These are phyloP conservation scores for Cytospora schulzeri DNA, from an alignment of 2,329 filamentous ascomycete species.

Conservation along the genomic window DNA sequence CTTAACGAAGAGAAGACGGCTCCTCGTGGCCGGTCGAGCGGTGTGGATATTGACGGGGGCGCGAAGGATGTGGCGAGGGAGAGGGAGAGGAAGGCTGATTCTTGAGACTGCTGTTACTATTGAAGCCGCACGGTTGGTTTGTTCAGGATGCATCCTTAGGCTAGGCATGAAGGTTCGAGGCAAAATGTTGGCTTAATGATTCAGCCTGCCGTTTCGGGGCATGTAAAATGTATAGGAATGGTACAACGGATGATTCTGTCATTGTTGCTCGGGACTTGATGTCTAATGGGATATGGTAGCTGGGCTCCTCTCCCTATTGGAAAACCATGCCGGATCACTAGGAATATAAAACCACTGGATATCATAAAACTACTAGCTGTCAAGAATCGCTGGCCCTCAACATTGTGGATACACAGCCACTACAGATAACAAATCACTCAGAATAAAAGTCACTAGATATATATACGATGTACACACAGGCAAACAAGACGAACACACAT, in stretches of 20 bases:
- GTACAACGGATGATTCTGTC: background rate
- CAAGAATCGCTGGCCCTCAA: too few species aligned
- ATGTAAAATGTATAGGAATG: background rate
- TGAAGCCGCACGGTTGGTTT: background rate
- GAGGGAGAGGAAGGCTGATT: constrained; percentile 34
- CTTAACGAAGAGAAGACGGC: constrained; percentile 50
- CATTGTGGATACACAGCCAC: too few species aligned
- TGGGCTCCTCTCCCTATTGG: background rate
- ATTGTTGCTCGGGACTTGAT: background rate
- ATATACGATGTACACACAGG: too few species aligned
- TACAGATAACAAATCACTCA: too few species aligned
- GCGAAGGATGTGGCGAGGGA: constrained; percentile 51
- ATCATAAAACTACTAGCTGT: too few species aligned
- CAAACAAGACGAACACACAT: too few species aligned
- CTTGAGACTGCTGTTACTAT: background rate
- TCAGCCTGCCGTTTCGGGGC: background rate
- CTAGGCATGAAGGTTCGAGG: constrained; percentile 6
- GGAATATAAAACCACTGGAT: too few species aligned
- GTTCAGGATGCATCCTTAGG: background rate
- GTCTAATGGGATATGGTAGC: background rate
- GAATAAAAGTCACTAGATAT: too few species aligned
- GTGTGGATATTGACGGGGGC: constrained; percentile 43
- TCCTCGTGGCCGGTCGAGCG: constrained; percentile 19
- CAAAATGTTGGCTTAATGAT: background rate
- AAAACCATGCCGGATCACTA: too few species aligned